Percentiles rank a stretch among this genome's conserved stretches.
These are phyloP conservation scores for Davidsoniella eucalypti DNA, from an alignment of 2,329 filamentous ascomycete species.

Conservation along the genomic window DNA sequence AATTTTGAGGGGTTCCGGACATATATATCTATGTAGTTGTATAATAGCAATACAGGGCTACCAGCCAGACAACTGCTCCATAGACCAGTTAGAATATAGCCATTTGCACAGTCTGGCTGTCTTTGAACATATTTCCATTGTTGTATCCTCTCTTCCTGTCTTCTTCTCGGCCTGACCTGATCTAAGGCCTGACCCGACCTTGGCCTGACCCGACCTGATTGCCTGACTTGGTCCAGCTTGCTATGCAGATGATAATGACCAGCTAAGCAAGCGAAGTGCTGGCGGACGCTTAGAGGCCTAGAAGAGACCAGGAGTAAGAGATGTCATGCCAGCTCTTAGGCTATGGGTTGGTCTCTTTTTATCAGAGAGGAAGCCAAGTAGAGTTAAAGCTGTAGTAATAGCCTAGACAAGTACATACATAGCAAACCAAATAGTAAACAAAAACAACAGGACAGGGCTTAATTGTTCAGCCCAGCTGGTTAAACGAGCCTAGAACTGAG, in stretches of 20 bases:
- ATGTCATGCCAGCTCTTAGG: neutral
- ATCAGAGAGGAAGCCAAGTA: no score
- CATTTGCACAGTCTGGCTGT: neutral
- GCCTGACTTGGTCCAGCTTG: no score
- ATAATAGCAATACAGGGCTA: neutral
- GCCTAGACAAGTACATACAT: no score
- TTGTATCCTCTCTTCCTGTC: neutral
- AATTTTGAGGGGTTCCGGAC: neutral
- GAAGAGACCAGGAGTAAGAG: neutral
- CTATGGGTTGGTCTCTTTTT: no score
- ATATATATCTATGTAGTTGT: neutral
- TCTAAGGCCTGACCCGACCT: no score
- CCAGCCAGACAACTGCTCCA: neutral
- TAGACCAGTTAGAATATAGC: neutral
- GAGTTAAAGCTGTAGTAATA: no score
- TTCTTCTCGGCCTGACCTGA: neutral
- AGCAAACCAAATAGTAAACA: neutral
- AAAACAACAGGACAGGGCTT: neutral
- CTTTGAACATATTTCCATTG: neutral
- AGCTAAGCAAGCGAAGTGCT: no score
- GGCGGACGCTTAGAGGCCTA: neutral
- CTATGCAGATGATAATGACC: no score
- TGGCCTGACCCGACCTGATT: no score
- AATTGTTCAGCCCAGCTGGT: neutral
- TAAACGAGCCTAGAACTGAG: neutral